These are phyloP conservation scores for Amoebophrya sp. DNA, from an alignment of 169 alveolate species.

Conservation along the genomic window DNA sequence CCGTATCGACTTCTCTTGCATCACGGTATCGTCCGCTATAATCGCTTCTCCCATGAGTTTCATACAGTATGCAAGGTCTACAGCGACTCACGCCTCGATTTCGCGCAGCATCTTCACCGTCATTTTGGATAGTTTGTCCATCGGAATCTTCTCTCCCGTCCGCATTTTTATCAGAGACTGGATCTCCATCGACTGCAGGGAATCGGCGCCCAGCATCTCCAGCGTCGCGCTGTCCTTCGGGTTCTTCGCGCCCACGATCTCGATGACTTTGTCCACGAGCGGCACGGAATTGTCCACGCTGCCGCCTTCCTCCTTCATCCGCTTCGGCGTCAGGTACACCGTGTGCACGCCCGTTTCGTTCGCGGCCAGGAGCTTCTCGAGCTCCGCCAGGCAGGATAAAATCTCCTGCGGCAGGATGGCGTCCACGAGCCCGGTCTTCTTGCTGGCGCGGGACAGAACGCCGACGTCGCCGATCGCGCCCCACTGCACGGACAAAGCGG, in stretches of 20 bases:
- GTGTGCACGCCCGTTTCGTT: not conserved
- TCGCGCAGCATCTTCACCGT: not conserved
- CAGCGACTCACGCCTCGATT: not conserved
- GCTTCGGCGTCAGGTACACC: not conserved
- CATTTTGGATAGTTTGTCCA: not conserved
- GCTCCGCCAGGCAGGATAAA: not conserved
- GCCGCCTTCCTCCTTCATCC: not conserved
- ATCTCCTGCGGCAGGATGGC: not conserved
- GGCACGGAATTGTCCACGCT: not conserved
- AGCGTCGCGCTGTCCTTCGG: not conserved
- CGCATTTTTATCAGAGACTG: not conserved
- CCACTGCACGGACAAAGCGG: not conserved
- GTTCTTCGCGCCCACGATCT: not conserved
- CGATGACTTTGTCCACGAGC: not conserved
- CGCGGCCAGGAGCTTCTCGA: not conserved
- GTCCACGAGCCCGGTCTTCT: not conserved
- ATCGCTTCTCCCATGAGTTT: no score
- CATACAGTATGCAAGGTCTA: no score
- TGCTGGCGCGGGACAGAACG: not conserved
- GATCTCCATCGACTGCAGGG: not conserved
- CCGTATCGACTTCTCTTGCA: no score
- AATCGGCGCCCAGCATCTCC: not conserved
- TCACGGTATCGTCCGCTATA: no score
- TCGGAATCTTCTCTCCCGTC: not conserved
- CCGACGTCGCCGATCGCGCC: constrained; percentile 4